Conservation (phyloP, 2,329 filamentous ascomycete species). For the Aspergillus glaucus region DNA sequence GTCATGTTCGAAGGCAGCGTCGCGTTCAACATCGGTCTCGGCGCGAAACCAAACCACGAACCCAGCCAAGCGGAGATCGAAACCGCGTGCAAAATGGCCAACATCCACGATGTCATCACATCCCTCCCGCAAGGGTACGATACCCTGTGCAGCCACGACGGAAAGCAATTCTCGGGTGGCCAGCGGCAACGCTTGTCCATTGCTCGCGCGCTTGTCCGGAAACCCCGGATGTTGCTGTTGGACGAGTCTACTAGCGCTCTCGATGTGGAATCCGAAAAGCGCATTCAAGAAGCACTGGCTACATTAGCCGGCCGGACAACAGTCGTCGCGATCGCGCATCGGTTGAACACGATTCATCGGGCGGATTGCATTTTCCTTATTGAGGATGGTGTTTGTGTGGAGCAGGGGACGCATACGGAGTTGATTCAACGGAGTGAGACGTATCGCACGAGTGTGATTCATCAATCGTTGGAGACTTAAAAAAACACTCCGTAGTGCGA, state of each 20-base stretch:
- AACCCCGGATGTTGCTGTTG: conserved; percentile 51
- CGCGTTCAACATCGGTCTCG: conserved; percentile 42
- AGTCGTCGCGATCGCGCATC: conserved; percentile 38
- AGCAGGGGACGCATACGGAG: conserved; percentile 45
- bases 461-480: conserved; percentile 39
- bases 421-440: conserved; percentile 44
- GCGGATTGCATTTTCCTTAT: conserved; percentile 76
- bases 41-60: conserved; percentile 47
- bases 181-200: conserved; percentile 56
- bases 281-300: conserved; percentile 40
- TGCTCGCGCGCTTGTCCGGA: conserved; percentile 51
- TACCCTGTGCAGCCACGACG: conserved; percentile 52
- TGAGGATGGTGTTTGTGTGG: conserved; percentile 44
- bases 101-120: conserved; percentile 63
- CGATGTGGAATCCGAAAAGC: conserved; percentile 48
- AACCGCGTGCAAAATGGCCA: conserved; percentile 60
- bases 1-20: conserved; percentile 44
- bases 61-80: conserved; percentile 57
- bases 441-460: conserved; percentile 46
- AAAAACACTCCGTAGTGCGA: not conserved
- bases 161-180: conserved; percentile 51
- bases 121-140: conserved; percentile 60
- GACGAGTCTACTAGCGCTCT: conserved; percentile 58
- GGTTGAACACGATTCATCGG: conserved; percentile 35
- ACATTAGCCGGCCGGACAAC: conserved; percentile 29